A percentile compares a stretch with the other conserved stretches of the same genome.
phyloP scores from a whole-genome alignment of 371 early-diverging fungal genomes.

The Mucor irregularis region DNA sequence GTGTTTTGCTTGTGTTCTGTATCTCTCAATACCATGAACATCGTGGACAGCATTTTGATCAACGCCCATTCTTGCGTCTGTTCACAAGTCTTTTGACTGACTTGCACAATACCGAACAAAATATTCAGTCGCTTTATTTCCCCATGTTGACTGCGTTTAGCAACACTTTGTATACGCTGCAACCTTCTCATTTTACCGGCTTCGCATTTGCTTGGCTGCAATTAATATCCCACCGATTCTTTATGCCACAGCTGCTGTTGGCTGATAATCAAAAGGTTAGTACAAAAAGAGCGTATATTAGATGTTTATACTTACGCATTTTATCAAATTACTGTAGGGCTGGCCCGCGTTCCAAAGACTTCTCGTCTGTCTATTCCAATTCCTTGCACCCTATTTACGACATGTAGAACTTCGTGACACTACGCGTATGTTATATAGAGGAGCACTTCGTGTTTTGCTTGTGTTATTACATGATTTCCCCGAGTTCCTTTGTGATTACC shows the following conservation, averaged over 20 bases:
- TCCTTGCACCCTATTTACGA: slow-evolving; percentile 82
- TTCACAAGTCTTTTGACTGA: slow-evolving; percentile 84
- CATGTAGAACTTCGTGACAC: slow-evolving; percentile 70
- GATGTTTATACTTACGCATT: neutral
- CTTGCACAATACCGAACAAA: slow-evolving; percentile 67
- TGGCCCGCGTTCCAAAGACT: slow-evolving; percentile 89
- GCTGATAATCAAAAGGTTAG: slow-evolving; percentile 67
- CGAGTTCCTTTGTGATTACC: slow-evolving; percentile 93
- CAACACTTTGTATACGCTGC: slow-evolving; percentile 82
- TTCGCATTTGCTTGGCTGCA: slow-evolving; percentile 97
- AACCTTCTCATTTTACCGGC: slow-evolving; percentile 89
- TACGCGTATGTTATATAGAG: slow-evolving; percentile 84
- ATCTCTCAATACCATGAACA: slow-evolving; percentile 84
- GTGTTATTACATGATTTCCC: slow-evolving; percentile 97
- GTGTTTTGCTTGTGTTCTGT: slow-evolving; percentile 86
- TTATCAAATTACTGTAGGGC: slow-evolving; percentile 41
- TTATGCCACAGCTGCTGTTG: slow-evolving; percentile 86
- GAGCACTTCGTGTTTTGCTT: slow-evolving; percentile 85
- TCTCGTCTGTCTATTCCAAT: slow-evolving; percentile 79
- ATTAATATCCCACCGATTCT: slow-evolving; percentile 87
- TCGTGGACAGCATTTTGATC: slow-evolving; percentile 81
- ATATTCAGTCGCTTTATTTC: slow-evolving; percentile 65
- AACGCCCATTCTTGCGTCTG: slow-evolving; percentile 89
- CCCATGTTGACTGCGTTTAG: slow-evolving; percentile 71
- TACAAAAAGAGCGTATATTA: neutral